phyloP scores from a whole-genome alignment of 495 filamentous ascomycete genomes.

The Daldinia concentrica region DNA sequence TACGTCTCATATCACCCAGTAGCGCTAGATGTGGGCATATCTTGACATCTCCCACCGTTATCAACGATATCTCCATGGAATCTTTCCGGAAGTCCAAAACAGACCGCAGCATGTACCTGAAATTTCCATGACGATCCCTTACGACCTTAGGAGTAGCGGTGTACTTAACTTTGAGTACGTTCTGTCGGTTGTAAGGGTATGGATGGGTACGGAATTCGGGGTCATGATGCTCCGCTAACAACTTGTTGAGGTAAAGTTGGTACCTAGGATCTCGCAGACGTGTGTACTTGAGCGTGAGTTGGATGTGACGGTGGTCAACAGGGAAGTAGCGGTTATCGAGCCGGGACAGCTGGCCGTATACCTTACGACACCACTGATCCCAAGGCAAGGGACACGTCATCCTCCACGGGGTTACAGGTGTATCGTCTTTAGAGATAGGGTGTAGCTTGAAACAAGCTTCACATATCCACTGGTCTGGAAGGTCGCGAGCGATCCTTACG shows the following conservation, averaged over 20 bases:
- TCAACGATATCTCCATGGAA: not conserved
- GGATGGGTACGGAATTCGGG: not conserved
- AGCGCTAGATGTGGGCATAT: slow-evolving; percentile 24
- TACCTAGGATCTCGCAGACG: not conserved
- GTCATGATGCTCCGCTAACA: slow-evolving; percentile 1
- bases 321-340: not conserved
- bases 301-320: slow-evolving; percentile 16
- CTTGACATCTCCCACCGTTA: slow-evolving; percentile 10
- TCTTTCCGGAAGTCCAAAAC: not conserved
- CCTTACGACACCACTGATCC: not conserved
- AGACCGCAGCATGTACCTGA: slow-evolving; percentile 11
- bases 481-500: slow-evolving; percentile 7
- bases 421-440: not conserved
- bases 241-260: not conserved
- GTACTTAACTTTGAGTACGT: not conserved
- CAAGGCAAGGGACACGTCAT: slow-evolving; percentile 1
- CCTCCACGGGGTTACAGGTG: not conserved
- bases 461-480: slow-evolving; percentile 13
- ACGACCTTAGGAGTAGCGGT: slow-evolving; percentile 9
- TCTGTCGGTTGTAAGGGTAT: not conserved
- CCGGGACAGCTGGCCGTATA: not conserved
- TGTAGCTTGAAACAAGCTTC: slow-evolving; percentile 17
- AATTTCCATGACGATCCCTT: not conserved
- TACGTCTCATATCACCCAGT: not conserved
- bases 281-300: slow-evolving; percentile 29